A percentile compares a stretch with the other conserved stretches of the same genome.
Conservation (phyloP, 306 rosid genomes). For the Lithocarpus polystachyus region DNA sequence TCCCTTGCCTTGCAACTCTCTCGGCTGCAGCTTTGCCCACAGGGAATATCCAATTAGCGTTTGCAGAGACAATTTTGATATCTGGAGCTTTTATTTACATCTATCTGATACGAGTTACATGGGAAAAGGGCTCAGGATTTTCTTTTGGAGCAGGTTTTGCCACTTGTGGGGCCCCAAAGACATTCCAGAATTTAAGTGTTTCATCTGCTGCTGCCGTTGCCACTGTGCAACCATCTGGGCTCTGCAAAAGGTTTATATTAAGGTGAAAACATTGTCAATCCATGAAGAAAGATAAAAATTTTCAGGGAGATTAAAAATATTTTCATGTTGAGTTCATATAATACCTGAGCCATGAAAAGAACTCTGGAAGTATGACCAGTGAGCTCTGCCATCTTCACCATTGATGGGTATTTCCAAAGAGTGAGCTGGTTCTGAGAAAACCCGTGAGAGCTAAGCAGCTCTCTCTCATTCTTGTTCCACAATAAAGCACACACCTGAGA, state of each 20-base stretch:
- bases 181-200: constrained; percentile 47
- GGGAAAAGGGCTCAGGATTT: constrained; percentile 33
- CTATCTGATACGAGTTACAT: constrained; percentile 31
- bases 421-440: constrained; percentile 65
- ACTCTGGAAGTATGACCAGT: constrained; percentile 80
- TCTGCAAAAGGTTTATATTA: constrained; percentile 5
- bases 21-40: no score
- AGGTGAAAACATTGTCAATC: neutral
- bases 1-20: no score
- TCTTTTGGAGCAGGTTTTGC: constrained; percentile 28
- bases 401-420: constrained; percentile 90
- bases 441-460: constrained; percentile 87
- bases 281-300: neutral
- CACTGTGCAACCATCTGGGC: constrained; percentile 53
- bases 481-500: constrained; percentile 55
- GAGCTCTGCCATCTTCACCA: constrained; percentile 77
- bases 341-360: constrained; percentile 49
- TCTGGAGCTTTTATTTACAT: no score
- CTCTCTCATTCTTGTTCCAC: constrained; percentile 69
- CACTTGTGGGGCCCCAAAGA: constrained; percentile 41
- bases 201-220: constrained; percentile 62
- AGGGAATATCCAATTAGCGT: neutral
- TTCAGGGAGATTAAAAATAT: neutral
- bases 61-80: no score
- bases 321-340: neutral